Evolutionary conservation across 176 grass and related monocot species (phyloP).

Genomic region (Paspalum vaginatum): DNA sequence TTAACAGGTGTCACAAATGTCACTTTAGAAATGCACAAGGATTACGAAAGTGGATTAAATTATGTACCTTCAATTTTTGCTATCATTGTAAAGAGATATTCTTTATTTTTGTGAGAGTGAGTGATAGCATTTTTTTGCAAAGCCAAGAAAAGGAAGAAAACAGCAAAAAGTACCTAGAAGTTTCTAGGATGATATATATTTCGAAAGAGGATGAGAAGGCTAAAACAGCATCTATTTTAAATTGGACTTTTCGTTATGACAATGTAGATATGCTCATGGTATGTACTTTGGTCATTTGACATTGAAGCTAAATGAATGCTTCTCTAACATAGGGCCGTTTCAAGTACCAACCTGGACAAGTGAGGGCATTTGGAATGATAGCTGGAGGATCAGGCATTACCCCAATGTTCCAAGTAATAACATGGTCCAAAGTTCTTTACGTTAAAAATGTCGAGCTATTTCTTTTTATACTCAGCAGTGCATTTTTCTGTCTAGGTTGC

Average conservation of each 20-base stretch:
- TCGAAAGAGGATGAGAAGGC: not conserved
- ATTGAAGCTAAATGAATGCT: conserved; percentile 10
- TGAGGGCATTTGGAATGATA: conserved; percentile 94
- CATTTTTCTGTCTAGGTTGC: conserved; percentile 58
- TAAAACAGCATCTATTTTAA: not conserved
- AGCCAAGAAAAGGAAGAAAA: not conserved
- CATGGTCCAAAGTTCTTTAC: conserved; percentile 7
- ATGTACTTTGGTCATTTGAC: not conserved
- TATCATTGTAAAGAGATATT: not conserved
- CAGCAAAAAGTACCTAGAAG: not conserved
- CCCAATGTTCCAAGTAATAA: conserved; percentile 92
- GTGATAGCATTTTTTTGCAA: not conserved
- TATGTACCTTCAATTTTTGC: not conserved
- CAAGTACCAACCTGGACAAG: conserved; percentile 90
- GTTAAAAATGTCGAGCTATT: not conserved
- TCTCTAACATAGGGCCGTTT: conserved; percentile 63
- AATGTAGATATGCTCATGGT: not conserved
- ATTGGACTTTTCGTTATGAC: not conserved
- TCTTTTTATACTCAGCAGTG: conserved; percentile 15
- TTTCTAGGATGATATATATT: conserved; percentile 53
- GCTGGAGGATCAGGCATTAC: conserved; percentile 97
- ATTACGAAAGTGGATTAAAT: too few species aligned
- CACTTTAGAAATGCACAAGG: not conserved
- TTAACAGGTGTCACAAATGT: not conserved
- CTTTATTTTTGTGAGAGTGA: not conserved